Evolutionary conservation across 768 basidiomycete genomes (phyloP), one percentile per base, ranked within the genome.

Genomic region (Collybia sordida): DNA sequence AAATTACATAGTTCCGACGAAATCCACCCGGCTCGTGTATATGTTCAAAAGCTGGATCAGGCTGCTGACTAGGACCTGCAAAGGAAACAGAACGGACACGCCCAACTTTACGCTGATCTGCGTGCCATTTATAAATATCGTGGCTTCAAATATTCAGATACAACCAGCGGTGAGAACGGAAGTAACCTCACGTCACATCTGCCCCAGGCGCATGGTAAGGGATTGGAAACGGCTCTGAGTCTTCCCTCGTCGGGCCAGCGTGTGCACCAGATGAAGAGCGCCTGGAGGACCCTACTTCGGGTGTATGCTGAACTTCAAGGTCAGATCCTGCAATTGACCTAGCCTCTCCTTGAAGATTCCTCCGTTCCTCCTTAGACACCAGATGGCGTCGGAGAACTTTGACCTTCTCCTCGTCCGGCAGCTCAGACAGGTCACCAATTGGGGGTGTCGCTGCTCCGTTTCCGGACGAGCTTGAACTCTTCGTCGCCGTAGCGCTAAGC

Each of bases 21-120:
- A 98, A 97, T 1, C 94, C 95, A 48, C 95, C 95, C 0, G 95
- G 96, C 63, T 96, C 91, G 53, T 93, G 92, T 45, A 98, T 93
- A 58, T 95, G 92, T 59, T 94, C 88, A 49, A 97, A 90, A 2
- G 80, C 88, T 17, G 95, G 90, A 61, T 91, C 80, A 6, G 73
- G 73, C 4, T 78, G 71, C 9, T 74, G 70, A 34, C 74, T 74
- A 2, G 79, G 73, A 2, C 80, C 85, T 9, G 84, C 75, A 57
- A 81, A 90, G 0, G 90, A 92, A 31, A 81, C 77, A n/a, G 87
- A 73, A 34, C 90, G 86, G 15, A 79, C 73, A 36, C 90, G 81
- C 11, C 67, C 73, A 15, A 72, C 75, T 51, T 85, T 80, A 21
- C 77, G 79, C 48, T 85, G 82, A 58, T 89, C 87, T 14, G 83